Evolutionary conservation across 495 filamentous ascomycete genomes (phyloP), one percentile per base, ranked within the genome.

Genomic region (Haplographium delicatum): DNA sequence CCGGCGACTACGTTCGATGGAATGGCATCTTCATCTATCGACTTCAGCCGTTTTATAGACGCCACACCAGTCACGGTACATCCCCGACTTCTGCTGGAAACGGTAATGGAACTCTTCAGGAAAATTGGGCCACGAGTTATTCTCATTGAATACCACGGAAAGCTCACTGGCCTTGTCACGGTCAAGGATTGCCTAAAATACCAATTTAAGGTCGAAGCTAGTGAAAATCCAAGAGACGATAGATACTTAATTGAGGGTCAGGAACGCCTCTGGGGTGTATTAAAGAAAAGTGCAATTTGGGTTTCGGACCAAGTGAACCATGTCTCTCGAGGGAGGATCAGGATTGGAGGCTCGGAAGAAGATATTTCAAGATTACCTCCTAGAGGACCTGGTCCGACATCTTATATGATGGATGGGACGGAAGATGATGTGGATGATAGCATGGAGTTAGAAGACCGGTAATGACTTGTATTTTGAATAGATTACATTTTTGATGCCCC

Each of bases 161-260:
- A 80, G 27, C 75, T 98, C 2, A 76, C 74, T 0, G 93, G 93
- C 2, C 73, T 97, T 4, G 89, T 98, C 9, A 98, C 93, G 0
- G 87, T 96, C 52, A 98, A 98, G 68, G 93, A 98, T 67, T 96
- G 94, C 53, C 68, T 98, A 48, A 96, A 94, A 66, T 97, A 94
- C 61, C 94, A 97, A 68, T 94, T 96, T 78, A 93, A 89, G 73
- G 88, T 88, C 3, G 93, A 98, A 62, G 90, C 89, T 40, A 81
- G 88, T 11, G 91, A 95, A 66, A 83, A 91, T 56, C 82, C 82
- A 54, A 68, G 75, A 55, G 63, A 82, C 58, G 67, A 77, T 59
- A 37, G 64, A 58, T 7, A 55, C 70, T 15, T 62, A 8, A 42
- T 57, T 20, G 60, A 64, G 47, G 63, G 69, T 13, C 81, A 93